These are phyloP conservation scores for Diaporthe ampelina DNA, from an alignment of 2,329 filamentous ascomycete genomes.

Conservation along the genomic window DNA sequence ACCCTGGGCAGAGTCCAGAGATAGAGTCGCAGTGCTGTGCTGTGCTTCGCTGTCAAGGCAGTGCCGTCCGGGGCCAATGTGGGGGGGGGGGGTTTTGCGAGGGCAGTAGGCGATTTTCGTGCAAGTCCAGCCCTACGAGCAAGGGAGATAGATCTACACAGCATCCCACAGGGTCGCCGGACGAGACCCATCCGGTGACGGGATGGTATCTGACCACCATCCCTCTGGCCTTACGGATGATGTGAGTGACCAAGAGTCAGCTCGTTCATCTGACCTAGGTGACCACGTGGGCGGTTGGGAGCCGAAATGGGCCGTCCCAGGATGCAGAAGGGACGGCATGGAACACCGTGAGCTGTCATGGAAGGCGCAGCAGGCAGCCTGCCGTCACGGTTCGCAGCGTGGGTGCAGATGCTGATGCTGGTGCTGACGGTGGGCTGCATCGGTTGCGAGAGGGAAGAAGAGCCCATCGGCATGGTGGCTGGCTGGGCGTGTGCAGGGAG, in stretches of 20 bases:
- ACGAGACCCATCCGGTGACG: neutral
- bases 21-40: slow-evolving; percentile 8
- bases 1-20: neutral
- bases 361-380: slow-evolving; percentile 25
- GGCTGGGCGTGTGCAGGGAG: slow-evolving; percentile 2
- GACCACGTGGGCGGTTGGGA: slow-evolving; percentile 33
- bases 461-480: neutral
- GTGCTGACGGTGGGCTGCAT: neutral
- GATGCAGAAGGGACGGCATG: neutral
- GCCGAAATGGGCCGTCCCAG: neutral
- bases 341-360: slow-evolving; percentile 28
- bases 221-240: slow-evolving; percentile 12
- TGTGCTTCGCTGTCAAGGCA: neutral
- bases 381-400: neutral
- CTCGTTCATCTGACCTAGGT: slow-evolving; percentile 31
- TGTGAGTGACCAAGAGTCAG: slow-evolving; percentile 24
- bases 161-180: neutral
- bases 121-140: slow-evolving; percentile 27
- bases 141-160: slow-evolving; percentile 20
- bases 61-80: neutral
- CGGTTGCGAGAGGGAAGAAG: slow-evolving; percentile 7
- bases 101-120: neutral
- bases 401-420: neutral
- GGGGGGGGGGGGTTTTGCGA: too few relatives aligned
- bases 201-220: slow-evolving; percentile 22